Base-by-base conservation (phyloP, 805 yeast species). In the Torulaspora gathmanii region DNA sequence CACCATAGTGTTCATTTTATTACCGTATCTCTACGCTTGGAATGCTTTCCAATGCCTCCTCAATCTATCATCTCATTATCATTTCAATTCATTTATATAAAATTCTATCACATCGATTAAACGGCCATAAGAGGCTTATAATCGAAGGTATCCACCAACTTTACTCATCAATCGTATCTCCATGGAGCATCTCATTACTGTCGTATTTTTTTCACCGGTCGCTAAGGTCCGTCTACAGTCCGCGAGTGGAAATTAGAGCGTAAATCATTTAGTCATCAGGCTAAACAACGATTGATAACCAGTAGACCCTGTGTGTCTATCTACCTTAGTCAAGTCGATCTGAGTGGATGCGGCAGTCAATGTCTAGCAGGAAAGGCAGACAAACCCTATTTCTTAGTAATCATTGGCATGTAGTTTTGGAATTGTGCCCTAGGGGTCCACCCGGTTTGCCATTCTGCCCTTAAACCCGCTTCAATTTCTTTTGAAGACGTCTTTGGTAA, bases 401-500 rank as follows among this genome's bases (percentile, higher is more conserved):
- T 22, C 25, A 22, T 10, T 22, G 25, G 25, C 6, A 22, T 22
- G 4, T 2, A 22, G 2, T 22, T 10, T 22, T 22, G 25, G 25
- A 7, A 22, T 10, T 7, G 25, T 7, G 2, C 38, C 38, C 23
- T 35, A 9, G 37, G 19, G 23, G 38, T 23, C 38, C 25, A 35
- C 13, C 17, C 6, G 28, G 29, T 15, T 19, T 19, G 19, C 26
- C 20, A 36, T 25, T 15, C 23, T 8, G 10, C 28, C 12, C 33
- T 25, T 31, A 31, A 1, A 16, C 20, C 34, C 34, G 34, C 12
- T 31, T 31, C 6, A 19, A 20, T 46, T 25, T 38, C 46, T 44
- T 43, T 38, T 45, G 38, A 12, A 47, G 39, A 53, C 70, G 63
- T 15, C 49, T 25, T 11, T 45, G 8, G 67, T 72, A 70, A 3